Base-by-base conservation (phyloP, 768 basidiomycete genomes). In the Kwoniella mangroviensis region DNA sequence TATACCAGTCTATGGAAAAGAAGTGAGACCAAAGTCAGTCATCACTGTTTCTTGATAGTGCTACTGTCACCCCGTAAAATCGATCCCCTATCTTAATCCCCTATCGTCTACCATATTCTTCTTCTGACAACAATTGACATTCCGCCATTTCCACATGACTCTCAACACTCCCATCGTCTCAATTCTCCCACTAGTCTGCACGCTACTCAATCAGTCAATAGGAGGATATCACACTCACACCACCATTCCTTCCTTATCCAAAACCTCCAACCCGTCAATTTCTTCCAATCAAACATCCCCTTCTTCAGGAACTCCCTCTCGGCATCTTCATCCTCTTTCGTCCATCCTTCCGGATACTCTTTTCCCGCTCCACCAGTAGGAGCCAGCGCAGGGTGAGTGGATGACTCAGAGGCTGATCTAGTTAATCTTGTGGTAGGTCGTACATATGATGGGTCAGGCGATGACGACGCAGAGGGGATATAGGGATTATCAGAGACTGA, bases 171-270 rank as follows among this genome's bases (percentile, higher is more conserved):
- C n/a, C n/a, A n/a, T n/a, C n/a, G n/a, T n/a, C n/a, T n/a, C n/a
- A 43, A 43, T 43, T 7, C 42, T 43, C 13, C 42, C 42, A 43
- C 42, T 43, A 7, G 13, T 9, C 10, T n/a, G n/a, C n/a, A n/a
- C n/a, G n/a, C n/a, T n/a, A n/a, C n/a, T n/a, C n/a, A n/a, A n/a
- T n/a, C n/a, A n/a, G n/a, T n/a, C 12, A 26, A 13, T 54, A 65
- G 40, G 34, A n/a, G 54, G 9, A 66, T 1, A 58, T 43, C 45
- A 28, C n/a, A 73, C 77, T 67, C 73, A 79, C 77, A 61, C 63
- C 73, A 74, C 77, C 77, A 79, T 63, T 75, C 75, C 52, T 73
- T 73, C 63, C 77, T 57, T 19, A 79, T 67, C 77, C 77, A 79
- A 55, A 79, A 79, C 56, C 75, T 76, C 77, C 77, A 79, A 15